Evolutionary conservation across 2,329 filamentous ascomycete species (phyloP).

Genomic region (Trichoderma cornu-damae): DNA sequence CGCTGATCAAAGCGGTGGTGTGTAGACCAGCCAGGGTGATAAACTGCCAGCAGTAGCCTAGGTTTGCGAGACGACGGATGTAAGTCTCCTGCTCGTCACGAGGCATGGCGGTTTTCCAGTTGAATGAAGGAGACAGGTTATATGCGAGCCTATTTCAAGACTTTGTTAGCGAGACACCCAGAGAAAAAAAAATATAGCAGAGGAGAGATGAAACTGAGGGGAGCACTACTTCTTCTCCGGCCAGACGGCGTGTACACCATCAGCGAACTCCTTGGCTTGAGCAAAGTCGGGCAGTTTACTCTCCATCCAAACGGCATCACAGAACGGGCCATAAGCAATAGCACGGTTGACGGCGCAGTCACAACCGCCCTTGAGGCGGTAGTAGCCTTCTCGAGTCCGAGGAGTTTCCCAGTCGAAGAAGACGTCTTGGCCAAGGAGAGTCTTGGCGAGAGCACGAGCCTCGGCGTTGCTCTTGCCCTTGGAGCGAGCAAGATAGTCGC

Average conservation of each 20-base stretch:
- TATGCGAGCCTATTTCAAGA: slow-evolving; percentile 68
- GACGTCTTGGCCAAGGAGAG: slow-evolving; percentile 72
- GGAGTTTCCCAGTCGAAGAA: slow-evolving; percentile 96
- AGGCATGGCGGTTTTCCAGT: slow-evolving; percentile 98
- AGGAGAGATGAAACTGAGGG: background rate
- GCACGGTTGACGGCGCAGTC: slow-evolving; percentile 88
- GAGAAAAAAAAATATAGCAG: background rate
- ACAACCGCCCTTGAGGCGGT: slow-evolving; percentile 85
- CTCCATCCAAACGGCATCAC: slow-evolving; percentile 99
- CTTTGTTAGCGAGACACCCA: slow-evolving; percentile 18
- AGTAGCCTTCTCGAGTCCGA: slow-evolving; percentile 90
- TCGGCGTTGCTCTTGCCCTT: slow-evolving; percentile 85
- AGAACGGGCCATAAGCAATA: slow-evolving; percentile 86
- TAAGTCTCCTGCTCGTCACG: slow-evolving; percentile 93
- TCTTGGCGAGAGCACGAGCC: slow-evolving; percentile 71
- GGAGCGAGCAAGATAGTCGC: slow-evolving; percentile 59
- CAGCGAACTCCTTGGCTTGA: slow-evolving; percentile 89
- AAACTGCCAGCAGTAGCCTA: slow-evolving; percentile 99
- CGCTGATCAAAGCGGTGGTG: slow-evolving; percentile 86
- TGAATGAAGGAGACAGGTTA: slow-evolving; percentile 98
- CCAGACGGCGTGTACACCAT: slow-evolving; percentile 89
- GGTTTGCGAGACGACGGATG: slow-evolving; percentile 76
- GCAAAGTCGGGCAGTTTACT: slow-evolving; percentile 88
- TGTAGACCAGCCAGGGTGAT: slow-evolving; percentile 98
- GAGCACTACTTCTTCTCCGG: slow-evolving; percentile 84